A percentile compares a stretch with the other conserved stretches of the same genome.
Evolutionary conservation across 306 rosid genomes (phyloP).

Genomic region (Sesbania bispinosa): DNA sequence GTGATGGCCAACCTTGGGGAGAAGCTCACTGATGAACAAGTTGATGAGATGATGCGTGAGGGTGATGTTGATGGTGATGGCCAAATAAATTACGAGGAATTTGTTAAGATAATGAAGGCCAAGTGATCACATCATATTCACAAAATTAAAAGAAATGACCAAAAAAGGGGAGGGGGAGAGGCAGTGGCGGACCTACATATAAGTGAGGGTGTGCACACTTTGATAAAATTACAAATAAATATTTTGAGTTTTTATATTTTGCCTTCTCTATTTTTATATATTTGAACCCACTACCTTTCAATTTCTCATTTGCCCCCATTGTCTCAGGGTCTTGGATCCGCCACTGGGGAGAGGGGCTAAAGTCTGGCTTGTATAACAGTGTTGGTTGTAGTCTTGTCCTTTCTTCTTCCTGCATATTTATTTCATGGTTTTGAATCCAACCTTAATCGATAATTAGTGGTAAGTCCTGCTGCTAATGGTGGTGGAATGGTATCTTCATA

Average conservation of each 20-base stretch:
- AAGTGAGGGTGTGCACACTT: no score
- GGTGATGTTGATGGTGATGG: constrained; percentile 96
- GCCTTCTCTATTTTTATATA: no score
- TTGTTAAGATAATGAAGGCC: constrained; percentile 93
- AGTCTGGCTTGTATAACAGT: constrained; percentile 25
- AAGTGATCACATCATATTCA: constrained; percentile 38
- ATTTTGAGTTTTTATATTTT: no score
- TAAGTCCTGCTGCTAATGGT: constrained; percentile 15
- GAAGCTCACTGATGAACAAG: constrained; percentile 86
- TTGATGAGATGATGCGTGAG: constrained; percentile 87
- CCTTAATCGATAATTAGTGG: no score
- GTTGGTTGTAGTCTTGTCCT: constrained; percentile 7
- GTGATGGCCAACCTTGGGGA: constrained; percentile 92
- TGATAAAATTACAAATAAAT: no score
- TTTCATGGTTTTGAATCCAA: constrained; percentile 35
- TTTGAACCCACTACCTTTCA: no score
- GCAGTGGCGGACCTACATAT: no score
- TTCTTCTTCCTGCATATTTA: constrained; percentile 25
- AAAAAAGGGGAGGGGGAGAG: background rate
- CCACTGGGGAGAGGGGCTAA: no score
- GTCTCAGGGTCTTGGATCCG: no score
- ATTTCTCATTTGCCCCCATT: no score
- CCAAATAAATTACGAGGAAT: constrained; percentile 80
- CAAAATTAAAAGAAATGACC: background rate
- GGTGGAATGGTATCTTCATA: constrained; percentile 24